phyloP scores from a whole-genome alignment of 1,139 yeast species.

The Kodamaea anthophila region DNA sequence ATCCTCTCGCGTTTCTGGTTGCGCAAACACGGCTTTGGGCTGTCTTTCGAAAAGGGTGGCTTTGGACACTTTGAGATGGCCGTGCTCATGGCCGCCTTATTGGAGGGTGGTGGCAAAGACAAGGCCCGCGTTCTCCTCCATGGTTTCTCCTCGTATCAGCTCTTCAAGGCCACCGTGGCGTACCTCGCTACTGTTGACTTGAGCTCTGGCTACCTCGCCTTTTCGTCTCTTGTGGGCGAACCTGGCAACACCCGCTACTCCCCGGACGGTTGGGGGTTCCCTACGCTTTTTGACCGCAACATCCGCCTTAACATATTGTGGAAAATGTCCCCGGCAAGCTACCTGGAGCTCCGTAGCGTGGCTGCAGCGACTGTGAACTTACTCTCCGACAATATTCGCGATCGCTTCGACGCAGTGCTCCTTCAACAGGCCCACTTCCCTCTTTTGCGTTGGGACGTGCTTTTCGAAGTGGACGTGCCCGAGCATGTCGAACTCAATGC shows the following conservation, averaged over 20 bases:
- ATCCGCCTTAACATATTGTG: constrained; percentile 72
- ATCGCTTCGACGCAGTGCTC: constrained; percentile 82
- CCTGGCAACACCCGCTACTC: constrained; percentile 42
- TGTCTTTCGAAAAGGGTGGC: constrained; percentile 63
- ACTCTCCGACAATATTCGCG: constrained; percentile 73
- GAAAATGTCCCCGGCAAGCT: constrained; percentile 72
- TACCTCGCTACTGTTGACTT: constrained; percentile 78
- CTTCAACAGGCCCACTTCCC: constrained; percentile 54
- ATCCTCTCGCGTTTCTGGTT: constrained; percentile 86
- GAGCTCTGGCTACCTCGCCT: constrained; percentile 58
- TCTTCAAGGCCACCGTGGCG: constrained; percentile 81
- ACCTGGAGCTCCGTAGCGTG: constrained; percentile 52
- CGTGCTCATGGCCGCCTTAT: constrained; percentile 67
- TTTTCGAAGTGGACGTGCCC: constrained; percentile 44
- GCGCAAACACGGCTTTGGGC: constrained; percentile 73
- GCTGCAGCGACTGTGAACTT: constrained; percentile 65
- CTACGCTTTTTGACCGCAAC: constrained; percentile 71
- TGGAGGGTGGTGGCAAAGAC: constrained; percentile 76
- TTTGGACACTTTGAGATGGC: constrained; percentile 93
- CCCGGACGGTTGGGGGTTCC: constrained; percentile 56
- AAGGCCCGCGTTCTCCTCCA: constrained; percentile 72
- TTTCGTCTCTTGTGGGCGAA: constrained; percentile 54
- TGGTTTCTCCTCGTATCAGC: constrained; percentile 89
- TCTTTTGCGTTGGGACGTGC: constrained; percentile 60
- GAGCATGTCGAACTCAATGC: constrained; percentile 30